A percentile compares a stretch with the other conserved stretches of the same genome.
These are phyloP conservation scores for Gossypium herbaceum DNA, from an alignment of 345 rosid species.

Conservation along the genomic window DNA sequence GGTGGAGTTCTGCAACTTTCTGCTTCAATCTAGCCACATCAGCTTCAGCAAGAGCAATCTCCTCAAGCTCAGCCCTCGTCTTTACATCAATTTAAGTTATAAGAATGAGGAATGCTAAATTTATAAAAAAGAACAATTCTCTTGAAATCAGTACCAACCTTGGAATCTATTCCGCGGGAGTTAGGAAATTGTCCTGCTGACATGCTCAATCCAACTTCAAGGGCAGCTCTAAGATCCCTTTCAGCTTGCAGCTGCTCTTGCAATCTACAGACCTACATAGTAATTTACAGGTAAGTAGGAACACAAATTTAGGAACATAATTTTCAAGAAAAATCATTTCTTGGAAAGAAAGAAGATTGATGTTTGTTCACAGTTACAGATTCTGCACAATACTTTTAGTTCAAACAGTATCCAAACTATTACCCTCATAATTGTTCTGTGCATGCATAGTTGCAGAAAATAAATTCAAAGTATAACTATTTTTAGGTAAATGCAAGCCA, in stretches of 20 bases:
- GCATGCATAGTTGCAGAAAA: neutral
- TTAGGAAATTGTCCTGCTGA: constrained; percentile 80
- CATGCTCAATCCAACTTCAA: constrained; percentile 99
- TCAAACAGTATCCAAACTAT: neutral
- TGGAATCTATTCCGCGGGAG: constrained; percentile 90
- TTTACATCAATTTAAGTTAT: constrained; percentile 42
- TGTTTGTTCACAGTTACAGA: neutral
- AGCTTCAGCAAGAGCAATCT: constrained; percentile 99
- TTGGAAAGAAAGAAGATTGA: neutral
- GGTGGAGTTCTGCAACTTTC: constrained; percentile 98
- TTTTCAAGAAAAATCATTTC: neutral
- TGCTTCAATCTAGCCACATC: constrained; percentile 98
- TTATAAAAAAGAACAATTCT: constrained; percentile 14
- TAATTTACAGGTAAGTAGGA: constrained; percentile 26
- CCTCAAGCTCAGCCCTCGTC: constrained; percentile 99
- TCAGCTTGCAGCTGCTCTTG: constrained; percentile 99
- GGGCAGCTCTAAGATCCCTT: constrained; percentile 95
- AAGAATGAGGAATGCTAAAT: constrained; percentile 19
- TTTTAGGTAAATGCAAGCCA: neutral
- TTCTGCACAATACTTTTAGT: neutral
- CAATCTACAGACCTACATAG: constrained; percentile 75
- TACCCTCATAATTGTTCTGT: neutral
- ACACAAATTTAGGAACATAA: neutral
- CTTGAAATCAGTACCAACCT: constrained; percentile 47
- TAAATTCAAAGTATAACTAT: neutral